Percentiles rank a stretch among this genome's conserved stretches.
Conservation (phyloP, 2,329 filamentous ascomycete genomes). For the Cladosporium sp. region DNA sequence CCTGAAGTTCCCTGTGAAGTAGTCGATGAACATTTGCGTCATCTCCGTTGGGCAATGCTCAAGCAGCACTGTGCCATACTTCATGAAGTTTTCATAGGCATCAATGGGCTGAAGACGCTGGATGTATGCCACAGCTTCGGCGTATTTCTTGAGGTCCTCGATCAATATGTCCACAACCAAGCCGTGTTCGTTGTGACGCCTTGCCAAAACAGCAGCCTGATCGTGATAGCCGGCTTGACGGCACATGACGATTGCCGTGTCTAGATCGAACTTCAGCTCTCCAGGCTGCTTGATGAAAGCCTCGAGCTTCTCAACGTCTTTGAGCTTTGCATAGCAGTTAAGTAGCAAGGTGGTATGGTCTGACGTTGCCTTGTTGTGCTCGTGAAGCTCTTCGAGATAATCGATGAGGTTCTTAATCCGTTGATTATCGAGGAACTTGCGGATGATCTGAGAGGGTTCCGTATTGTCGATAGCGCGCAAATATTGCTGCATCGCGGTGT, state of each 20-base stretch:
- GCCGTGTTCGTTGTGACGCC: conserved; percentile 88
- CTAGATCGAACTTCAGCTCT: conserved; percentile 91
- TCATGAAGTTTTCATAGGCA: conserved; percentile 86
- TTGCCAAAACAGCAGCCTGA: conserved; percentile 90
- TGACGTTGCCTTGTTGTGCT: conserved; percentile 84
- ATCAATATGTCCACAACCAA: conserved; percentile 93
- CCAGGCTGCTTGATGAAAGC: conserved; percentile 94
- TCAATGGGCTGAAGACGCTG: conserved; percentile 76
- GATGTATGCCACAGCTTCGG: conserved; percentile 83
- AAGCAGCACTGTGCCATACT: conserved; percentile 85
- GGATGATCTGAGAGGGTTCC: conserved; percentile 90
- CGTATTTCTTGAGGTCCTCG: conserved; percentile 87
- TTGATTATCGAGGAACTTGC: conserved; percentile 96
- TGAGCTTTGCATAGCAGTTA: conserved; percentile 96
- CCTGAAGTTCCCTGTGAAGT: conserved; percentile 80
- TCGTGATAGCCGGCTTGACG: conserved; percentile 94
- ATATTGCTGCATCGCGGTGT: conserved; percentile 98
- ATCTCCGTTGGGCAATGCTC: conserved; percentile 78
- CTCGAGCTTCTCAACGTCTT: conserved; percentile 93
- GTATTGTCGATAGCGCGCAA: conserved; percentile 93
- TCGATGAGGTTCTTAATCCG: conserved; percentile 95
- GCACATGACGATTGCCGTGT: conserved; percentile 96
- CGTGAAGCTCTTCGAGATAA: conserved; percentile 92
- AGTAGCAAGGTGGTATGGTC: conserved; percentile 92
- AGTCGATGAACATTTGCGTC: conserved; percentile 85